phyloP scores from a whole-genome alignment of 139 green algal species.

The Tetraselmis chui region DNA sequence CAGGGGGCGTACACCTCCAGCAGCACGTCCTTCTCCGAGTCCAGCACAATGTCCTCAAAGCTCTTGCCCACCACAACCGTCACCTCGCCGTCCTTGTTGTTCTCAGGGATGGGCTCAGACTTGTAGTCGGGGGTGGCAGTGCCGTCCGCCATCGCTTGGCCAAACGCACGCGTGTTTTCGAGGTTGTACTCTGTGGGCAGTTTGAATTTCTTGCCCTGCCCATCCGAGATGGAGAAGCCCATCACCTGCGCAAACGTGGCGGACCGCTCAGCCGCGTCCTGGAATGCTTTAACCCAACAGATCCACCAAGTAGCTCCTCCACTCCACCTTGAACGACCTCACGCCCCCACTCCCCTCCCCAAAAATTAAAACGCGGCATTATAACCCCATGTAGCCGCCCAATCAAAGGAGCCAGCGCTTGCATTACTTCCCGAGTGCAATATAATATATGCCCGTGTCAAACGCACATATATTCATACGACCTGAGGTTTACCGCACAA shows the following conservation, averaged over 20 bases:
- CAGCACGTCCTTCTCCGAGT: constrained; percentile 60
- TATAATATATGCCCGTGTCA: too few species aligned
- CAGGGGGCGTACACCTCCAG: constrained; percentile 79
- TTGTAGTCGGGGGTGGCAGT: constrained; percentile 47
- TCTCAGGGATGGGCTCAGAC: constrained; percentile 45
- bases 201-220: not conserved
- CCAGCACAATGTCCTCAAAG: constrained; percentile 55
- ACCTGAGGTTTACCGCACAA: too few species aligned
- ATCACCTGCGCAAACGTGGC: not conserved
- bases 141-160: constrained; percentile 41
- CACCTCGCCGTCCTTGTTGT: constrained; percentile 26
- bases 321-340: too few species aligned
- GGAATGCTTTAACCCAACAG: too few species aligned
- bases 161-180: constrained; percentile 44
- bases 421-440: too few species aligned
- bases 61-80: constrained; percentile 65
- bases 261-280: too few species aligned
- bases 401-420: too few species aligned
- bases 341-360: too few species aligned
- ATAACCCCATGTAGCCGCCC: too few species aligned
- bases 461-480: too few species aligned
- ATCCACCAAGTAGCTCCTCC: too few species aligned
- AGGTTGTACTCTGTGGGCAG: constrained; percentile 19
- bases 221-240: not conserved
- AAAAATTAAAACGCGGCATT: too few species aligned